phyloP scores from a whole-genome alignment of 2,329 filamentous ascomycete genomes.

The Colletotrichum sp. region DNA sequence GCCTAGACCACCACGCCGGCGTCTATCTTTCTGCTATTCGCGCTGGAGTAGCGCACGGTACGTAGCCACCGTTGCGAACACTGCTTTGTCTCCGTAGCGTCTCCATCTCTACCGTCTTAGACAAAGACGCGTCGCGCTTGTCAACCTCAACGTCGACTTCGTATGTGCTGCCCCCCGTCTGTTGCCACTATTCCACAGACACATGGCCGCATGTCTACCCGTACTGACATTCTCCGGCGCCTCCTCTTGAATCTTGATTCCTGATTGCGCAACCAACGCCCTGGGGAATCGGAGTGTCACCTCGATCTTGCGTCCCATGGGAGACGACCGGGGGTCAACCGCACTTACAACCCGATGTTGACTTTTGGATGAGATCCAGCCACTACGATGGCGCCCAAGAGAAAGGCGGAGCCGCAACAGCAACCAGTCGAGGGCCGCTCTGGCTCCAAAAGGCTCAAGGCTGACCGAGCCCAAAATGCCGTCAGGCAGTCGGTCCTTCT shows the following conservation, averaged over 20 bases:
- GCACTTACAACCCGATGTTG: not conserved
- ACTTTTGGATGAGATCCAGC: not conserved
- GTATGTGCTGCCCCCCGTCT: not conserved
- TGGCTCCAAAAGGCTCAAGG: not conserved
- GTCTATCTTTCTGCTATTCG: not conserved
- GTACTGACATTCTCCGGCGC: not conserved
- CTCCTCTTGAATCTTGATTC: not conserved
- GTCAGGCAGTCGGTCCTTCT: slow-evolving; percentile 13
- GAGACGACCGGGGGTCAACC: not conserved
- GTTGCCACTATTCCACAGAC: not conserved
- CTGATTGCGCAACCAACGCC: not conserved
- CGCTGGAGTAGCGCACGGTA: not conserved
- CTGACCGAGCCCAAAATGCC: not conserved
- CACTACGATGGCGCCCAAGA: not conserved
- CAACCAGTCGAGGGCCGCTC: not conserved
- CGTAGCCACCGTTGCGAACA: not conserved
- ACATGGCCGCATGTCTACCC: not conserved
- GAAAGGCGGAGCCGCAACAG: not conserved
- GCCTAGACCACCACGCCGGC: not conserved
- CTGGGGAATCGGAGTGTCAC: not conserved
- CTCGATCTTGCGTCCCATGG: not conserved
- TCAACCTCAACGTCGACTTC: not conserved
- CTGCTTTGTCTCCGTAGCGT: not conserved
- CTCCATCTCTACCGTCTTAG: not conserved
- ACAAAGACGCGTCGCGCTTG: slow-evolving; percentile 1